Percentiles rank a stretch among this genome's conserved stretches.
phyloP scores from a whole-genome alignment of 805 yeast species.

The Saturnispora sanitii region DNA sequence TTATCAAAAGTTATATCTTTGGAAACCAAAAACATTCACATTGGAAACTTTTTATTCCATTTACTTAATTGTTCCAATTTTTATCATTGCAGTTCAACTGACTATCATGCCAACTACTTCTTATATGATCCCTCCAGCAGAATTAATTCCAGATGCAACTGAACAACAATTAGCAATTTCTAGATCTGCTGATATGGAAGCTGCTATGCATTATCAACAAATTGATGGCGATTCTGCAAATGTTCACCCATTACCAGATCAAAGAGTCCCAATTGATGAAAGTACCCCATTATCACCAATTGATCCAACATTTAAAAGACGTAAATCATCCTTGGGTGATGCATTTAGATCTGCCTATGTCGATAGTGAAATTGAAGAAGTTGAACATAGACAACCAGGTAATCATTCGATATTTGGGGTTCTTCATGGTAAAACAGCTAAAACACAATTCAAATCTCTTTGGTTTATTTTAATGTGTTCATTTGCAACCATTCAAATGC shows the following conservation, averaged over 20 bases:
- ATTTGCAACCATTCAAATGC: constrained; percentile 47
- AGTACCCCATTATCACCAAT: constrained; percentile 12
- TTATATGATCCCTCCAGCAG: constrained; percentile 34
- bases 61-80: constrained; percentile 39
- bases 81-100: constrained; percentile 38
- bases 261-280: constrained; percentile 9
- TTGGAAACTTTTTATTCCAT: constrained; percentile 36
- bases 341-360: constrained; percentile 46
- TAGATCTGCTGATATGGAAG: constrained; percentile 22
- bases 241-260: too few species aligned
- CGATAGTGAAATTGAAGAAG: constrained; percentile 36
- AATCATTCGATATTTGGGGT: constrained; percentile 39
- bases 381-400: constrained; percentile 19
- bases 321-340: constrained; percentile 48
- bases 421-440: constrained; percentile 42
- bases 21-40: constrained; percentile 28
- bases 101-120: constrained; percentile 42
- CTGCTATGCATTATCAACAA: constrained; percentile 13
- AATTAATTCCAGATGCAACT: constrained; percentile 26
- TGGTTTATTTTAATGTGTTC: constrained; percentile 43
- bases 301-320: constrained; percentile 12
- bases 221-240: background rate
- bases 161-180: constrained; percentile 21
- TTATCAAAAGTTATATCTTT: constrained; percentile 33
- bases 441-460: constrained; percentile 39